These are phyloP conservation scores for Silene noctiflora DNA, from an alignment of 179 eudicot genomes.

Conservation along the genomic window DNA sequence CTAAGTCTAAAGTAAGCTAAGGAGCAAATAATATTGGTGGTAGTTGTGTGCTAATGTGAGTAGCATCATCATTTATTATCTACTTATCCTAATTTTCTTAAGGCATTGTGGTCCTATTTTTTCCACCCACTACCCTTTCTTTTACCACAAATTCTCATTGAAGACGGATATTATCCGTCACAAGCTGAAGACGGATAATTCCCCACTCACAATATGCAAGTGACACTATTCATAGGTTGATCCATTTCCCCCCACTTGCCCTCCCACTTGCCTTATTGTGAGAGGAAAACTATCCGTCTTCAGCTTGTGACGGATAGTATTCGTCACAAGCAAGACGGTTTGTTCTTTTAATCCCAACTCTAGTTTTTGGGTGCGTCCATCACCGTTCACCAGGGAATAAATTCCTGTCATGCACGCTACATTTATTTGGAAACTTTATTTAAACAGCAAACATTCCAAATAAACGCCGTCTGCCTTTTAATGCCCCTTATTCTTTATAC, in stretches of 20 bases:
- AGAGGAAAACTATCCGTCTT: too few species aligned
- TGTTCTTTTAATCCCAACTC: slow-evolving; percentile 15
- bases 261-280: too few species aligned
- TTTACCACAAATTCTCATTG: too few species aligned
- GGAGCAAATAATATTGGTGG: slow-evolving; percentile 18
- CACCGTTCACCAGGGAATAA: slow-evolving; percentile 20
- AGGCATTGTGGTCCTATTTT: slow-evolving; percentile 23
- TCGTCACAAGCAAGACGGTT: too few species aligned
- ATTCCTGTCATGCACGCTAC: slow-evolving; percentile 16
- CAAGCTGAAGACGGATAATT: too few species aligned
- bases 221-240: too few species aligned
- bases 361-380: not conserved
- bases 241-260: too few species aligned
- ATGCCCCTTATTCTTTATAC: not conserved
- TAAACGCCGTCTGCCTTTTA: slow-evolving; percentile 7
- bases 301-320: too few species aligned
- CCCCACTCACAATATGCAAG: too few species aligned
- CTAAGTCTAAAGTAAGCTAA: slow-evolving; percentile 17
- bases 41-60: slow-evolving; percentile 13
- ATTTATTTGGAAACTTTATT: not conserved
- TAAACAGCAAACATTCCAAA: slow-evolving; percentile 1
- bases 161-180: too few species aligned
- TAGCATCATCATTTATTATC: slow-evolving; percentile 22
- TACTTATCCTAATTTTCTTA: slow-evolving; percentile 11
- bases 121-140: slow-evolving; percentile 2